Evolutionary conservation across 108 stramenopile species (phyloP), one percentile per base, ranked within the genome.

Genomic region (Pelagomonas calceolata): DNA sequence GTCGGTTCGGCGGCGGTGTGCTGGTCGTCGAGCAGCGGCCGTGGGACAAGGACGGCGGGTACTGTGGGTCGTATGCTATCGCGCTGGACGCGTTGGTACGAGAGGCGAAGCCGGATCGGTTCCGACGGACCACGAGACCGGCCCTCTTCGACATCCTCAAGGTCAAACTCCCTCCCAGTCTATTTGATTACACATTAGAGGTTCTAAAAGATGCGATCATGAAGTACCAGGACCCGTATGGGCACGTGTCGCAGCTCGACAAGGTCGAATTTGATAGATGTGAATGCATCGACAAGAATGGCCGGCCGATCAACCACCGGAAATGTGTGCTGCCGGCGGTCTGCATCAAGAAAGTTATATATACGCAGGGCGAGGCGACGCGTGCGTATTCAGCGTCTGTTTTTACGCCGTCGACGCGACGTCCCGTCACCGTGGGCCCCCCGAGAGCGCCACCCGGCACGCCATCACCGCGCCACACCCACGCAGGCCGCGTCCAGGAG

Each of bases 21-120:
- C 26, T 60, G 0, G 4, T 60, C 21, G 51, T 1, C 7, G 51
- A 60, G 21, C 21, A 60, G 21, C 66, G 77, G 32, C 77, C 77
- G 30, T 78, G 77, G 77, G 77, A 73, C 29, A 36, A 73, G 5
- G 69, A 73, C 29, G 73, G 77, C 34, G 77, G 74, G 63, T 32
- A 32, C 63, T 37, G 63, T 4, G 26, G 36, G 63, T 67, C 43
- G 39, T 73, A 45, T 36, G 73, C 33, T 0, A 32, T 78, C 35
- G 17, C 67, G 39, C 44, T 74, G 31, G 44, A 39, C 37, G 66
- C 46, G 21, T 66, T 78, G 7, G 32, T 78, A 15, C 30, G 67
- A 31, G 72, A 78, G 30, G 72, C 72, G 18, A 17, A 9, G 31
- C 64, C 77, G 36, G 73, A 73, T 7, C 35, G 16, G 39, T 36